Conservation (phyloP, 2,329 filamentous ascomycete genomes). For the Xylariaceae sp. region DNA sequence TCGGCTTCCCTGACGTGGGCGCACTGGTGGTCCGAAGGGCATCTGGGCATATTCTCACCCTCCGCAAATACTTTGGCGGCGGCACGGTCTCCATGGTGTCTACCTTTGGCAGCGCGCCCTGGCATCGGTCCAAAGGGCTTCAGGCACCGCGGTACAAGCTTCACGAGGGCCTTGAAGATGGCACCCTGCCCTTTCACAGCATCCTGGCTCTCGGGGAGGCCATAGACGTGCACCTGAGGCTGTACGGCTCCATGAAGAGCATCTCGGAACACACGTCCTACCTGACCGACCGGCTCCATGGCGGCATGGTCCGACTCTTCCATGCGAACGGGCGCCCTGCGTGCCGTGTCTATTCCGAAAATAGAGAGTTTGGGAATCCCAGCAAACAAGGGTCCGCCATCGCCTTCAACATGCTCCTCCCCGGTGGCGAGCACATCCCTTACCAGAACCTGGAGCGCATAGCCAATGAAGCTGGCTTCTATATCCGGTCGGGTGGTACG, state of each 20-base stretch:
- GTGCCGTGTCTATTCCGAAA: constrained; percentile 51
- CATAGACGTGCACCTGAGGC: constrained; percentile 47
- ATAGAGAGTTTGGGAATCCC: constrained; percentile 44
- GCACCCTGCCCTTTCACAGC: constrained; percentile 59
- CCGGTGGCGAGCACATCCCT: constrained; percentile 47
- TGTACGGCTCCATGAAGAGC: constrained; percentile 54
- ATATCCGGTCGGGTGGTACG: constrained; percentile 53
- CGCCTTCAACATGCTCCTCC: constrained; percentile 55
- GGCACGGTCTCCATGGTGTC: constrained; percentile 60
- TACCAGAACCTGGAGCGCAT: constrained; percentile 55
- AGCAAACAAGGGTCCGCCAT: constrained; percentile 55
- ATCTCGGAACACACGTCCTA: constrained; percentile 54
- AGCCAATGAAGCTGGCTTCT: constrained; percentile 51
- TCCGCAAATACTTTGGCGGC: constrained; percentile 60
- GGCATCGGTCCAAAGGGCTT: constrained; percentile 48
- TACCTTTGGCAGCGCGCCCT: constrained; percentile 41
- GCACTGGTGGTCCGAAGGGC: constrained; percentile 52
- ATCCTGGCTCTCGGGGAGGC: constrained; percentile 58
- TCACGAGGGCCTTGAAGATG: constrained; percentile 61
- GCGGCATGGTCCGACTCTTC: constrained; percentile 40
- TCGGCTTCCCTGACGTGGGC: constrained; percentile 61
- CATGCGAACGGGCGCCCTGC: constrained; percentile 50
- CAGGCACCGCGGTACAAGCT: constrained; percentile 38
- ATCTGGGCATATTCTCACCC: constrained; percentile 49
- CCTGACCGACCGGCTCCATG: constrained; percentile 45